Evolutionary conservation across 2,329 filamentous ascomycete genomes (phyloP).

Genomic region (Cladosporium sp.): DNA sequence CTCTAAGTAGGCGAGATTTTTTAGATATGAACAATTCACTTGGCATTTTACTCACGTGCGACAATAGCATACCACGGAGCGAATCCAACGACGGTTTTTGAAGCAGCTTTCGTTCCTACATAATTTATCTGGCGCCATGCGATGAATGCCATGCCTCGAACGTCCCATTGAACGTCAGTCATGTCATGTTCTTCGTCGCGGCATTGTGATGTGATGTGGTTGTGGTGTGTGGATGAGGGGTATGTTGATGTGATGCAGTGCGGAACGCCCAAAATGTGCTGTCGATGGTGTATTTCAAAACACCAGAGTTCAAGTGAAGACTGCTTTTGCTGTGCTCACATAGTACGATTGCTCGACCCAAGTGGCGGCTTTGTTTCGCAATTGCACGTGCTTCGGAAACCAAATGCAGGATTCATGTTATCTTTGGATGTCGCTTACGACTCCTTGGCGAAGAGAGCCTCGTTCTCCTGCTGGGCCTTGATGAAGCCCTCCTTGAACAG

Average conservation of each 20-base stretch:
- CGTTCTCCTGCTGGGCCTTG: constrained; percentile 95
- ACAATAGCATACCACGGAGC: not conserved
- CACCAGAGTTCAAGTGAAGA: constrained; percentile 3
- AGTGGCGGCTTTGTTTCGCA: not conserved
- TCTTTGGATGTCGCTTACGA: constrained; percentile 17
- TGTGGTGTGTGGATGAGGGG: constrained; percentile 12
- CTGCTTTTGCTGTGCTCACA: not conserved
- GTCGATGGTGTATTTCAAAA: constrained; percentile 7
- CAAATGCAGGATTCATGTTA: constrained; percentile 5
- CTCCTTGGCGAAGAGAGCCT: constrained; percentile 68
- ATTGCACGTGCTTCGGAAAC: not conserved
- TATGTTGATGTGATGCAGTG: constrained; percentile 22
- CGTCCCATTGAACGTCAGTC: constrained; percentile 16
- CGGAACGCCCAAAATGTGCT: constrained; percentile 33
- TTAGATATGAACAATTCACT: not conserved
- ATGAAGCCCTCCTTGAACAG: constrained; percentile 96
- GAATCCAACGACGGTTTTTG: not conserved
- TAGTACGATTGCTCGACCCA: not conserved
- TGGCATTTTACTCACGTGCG: not conserved
- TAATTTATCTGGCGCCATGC: constrained; percentile 26
- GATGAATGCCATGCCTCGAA: constrained; percentile 17
- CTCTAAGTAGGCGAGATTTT: not conserved
- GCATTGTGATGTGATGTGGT: constrained; percentile 16
- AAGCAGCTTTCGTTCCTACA: constrained; percentile 22
- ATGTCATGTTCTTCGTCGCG: constrained; percentile 20